A percentile compares a stretch with the other conserved stretches of the same genome.
These are phyloP conservation scores for Kwoniella dendrophila DNA, from an alignment of 768 basidiomycete species.

Conservation along the genomic window DNA sequence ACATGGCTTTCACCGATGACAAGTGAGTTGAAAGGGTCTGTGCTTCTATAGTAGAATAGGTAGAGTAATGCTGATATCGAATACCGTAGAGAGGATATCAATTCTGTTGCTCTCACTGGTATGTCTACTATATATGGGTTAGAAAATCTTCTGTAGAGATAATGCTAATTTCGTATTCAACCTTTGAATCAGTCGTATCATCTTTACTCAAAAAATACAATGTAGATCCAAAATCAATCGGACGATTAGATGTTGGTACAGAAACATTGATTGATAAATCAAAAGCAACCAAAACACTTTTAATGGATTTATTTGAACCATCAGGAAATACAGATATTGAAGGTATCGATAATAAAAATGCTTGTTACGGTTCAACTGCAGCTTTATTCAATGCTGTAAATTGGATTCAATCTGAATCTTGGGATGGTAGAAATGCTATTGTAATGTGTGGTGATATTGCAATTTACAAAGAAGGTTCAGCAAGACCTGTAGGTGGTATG, in stretches of 20 bases:
- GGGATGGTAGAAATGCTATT: conserved; percentile 97
- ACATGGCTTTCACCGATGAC: conserved; percentile 99
- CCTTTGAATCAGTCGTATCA: conserved; percentile 67
- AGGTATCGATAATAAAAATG: conserved; percentile 98
- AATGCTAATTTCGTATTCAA: neutral
- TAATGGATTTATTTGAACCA: conserved; percentile 96
- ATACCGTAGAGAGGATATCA: conserved; percentile 76
- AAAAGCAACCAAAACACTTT: conserved; percentile 94
- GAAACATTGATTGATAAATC: conserved; percentile 99
- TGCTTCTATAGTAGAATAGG: neutral
- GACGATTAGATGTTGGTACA: conserved; percentile 96
- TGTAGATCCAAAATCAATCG: conserved; percentile 93
- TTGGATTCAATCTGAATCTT: conserved; percentile 93
- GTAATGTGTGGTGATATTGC: conserved; percentile 97
- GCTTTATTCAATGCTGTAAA: conserved; percentile 98
- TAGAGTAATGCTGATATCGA: conserved; percentile 13
- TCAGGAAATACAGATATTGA: conserved; percentile 96
- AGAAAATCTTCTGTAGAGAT: too few species aligned
- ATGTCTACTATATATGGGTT: too few species aligned
- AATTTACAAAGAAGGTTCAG: conserved; percentile 92
- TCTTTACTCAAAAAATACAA: conserved; percentile 90
- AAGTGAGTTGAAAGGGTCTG: conserved; percentile 56
- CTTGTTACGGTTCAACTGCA: conserved; percentile 98
- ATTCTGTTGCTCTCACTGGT: conserved; percentile 95
- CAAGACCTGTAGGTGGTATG: conserved; percentile 94